Base-by-base conservation (phyloP, 208 protist genomes). In the Strigomonas culicis region DNA sequence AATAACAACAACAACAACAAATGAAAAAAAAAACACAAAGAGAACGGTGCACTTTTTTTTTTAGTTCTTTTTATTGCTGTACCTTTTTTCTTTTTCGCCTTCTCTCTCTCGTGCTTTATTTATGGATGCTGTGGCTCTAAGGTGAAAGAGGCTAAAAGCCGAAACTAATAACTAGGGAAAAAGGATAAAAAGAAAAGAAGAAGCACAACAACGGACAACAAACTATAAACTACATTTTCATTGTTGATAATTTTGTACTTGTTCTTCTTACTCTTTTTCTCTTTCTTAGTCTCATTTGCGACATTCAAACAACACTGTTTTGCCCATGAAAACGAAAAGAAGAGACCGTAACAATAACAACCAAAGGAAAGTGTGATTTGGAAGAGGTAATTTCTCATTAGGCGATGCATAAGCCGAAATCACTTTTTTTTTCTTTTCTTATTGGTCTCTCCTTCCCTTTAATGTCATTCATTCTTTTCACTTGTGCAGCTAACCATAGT, bases 51-150 rank as follows among this genome's bases (percentile, higher is more conserved):
- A 17, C 39, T 27, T 52, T 21, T 4, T 6, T 58, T 21, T 57
- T 66, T 36, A 0, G 27, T 53, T 61, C 61, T 0, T 31, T 52
- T 61, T 46, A 30, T 68, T 15, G 22, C 8, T 46, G 19, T 32
- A 30, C 28, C 55, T 32, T 73, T 44, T 53, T 66, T n/a, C 50
- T 51, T 31, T 32, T 46, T 68, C 17, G 31, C 39, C 59, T 44
- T 72, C 36, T 58, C 58, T 62, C 49, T 52, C 62, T 66, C 46
- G 51, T 50, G 68, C 47, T 60, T 66, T 0, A 57, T 61, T 47
- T 46, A 46, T 46, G 17, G 17, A n/a, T 46, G 39, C 39, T 46
- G 39, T 46, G 17, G 17, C 17, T 46, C 39, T 46, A 17, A 63
- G 15, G 17, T 19, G 31, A 59, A 49, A 15, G 27, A 44, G 34